Evolutionary conservation across 73 alveolate species (phyloP), one percentile per base, ranked within the genome.

Genomic region (Tetrahymena malaccensis): DNA sequence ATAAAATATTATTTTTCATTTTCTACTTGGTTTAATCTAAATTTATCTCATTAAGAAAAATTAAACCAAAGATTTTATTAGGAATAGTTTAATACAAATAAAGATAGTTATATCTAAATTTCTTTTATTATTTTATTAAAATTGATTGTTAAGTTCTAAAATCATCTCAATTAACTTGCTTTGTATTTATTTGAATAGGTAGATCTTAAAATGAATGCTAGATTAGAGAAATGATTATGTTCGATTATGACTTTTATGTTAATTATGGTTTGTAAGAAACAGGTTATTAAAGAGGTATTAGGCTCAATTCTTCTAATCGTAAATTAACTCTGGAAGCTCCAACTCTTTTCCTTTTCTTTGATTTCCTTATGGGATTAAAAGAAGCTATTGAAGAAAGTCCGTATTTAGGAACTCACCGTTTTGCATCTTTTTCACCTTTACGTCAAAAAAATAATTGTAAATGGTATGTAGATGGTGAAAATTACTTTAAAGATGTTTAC

Each of bases 401-500:
- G 3, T 96, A 94, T 58, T 56, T 43, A 13, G 44, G 94, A 44
- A 38, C 95, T 13, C 94, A 95, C 31, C 85, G 95, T 37, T 95
- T 93, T 85, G 97, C 94, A 17, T 97, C 98, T 11, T 97, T 96
- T 34, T 85, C 97, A 35, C 97, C 97, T 3, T 31, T 55, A 5
- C 89, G 98, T 22, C 12, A 89, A 17, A 93, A 84, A 22, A 31
- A 70, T 70, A 27, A 35, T 5, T 96, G 96, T 33, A 85, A 97
- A 95, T 97, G 97, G 95, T 97, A 95, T 84, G 93, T 96, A n/a
- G 98, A 97, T 96, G 98, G 98, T 12, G 70, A 33, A 25, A 43
- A 97, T 21, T 97, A 97, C 84, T 97, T 94, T 94, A 35, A 43
- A 1, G 98, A 96, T 35, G 96, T 97, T 11, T 95, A 56, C 33